These are phyloP conservation scores for Tephrocybe sp. DNA, from an alignment of 768 basidiomycete genomes.

Conservation along the genomic window DNA sequence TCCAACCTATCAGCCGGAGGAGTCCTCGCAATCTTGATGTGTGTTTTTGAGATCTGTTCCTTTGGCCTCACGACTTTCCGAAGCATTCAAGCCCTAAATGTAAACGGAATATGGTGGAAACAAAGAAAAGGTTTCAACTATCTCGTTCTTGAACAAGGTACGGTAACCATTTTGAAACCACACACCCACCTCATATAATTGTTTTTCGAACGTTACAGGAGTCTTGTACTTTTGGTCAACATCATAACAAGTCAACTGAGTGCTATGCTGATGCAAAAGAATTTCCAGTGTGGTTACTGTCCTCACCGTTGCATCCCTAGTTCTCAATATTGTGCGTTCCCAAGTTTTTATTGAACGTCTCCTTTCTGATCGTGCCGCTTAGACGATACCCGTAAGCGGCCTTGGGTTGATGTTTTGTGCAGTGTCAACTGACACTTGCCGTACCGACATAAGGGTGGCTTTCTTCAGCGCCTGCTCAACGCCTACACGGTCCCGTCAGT, in stretches of 20 bases:
- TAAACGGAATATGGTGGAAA: slow-evolving; percentile 14
- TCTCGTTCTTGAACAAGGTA: slow-evolving; percentile 29
- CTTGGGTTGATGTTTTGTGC: background rate
- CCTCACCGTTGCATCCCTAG: slow-evolving; percentile 24
- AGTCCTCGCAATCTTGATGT: slow-evolving; percentile 27
- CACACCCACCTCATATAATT: background rate
- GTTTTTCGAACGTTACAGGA: slow-evolving; percentile 10
- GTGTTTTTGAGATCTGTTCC: slow-evolving; percentile 25
- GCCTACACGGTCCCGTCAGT: slow-evolving; percentile 26
- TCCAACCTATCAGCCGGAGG: slow-evolving; percentile 18
- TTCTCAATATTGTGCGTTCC: slow-evolving; percentile 24
- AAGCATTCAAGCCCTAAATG: slow-evolving; percentile 23
- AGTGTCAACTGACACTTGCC: background rate
- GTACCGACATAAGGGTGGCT: slow-evolving; percentile 19
- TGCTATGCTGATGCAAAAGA: no score
- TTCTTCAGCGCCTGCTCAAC: slow-evolving; percentile 27
- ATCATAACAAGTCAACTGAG: background rate
- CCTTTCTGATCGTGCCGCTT: background rate
- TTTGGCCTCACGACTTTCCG: slow-evolving; percentile 23
- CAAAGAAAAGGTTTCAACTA: slow-evolving; percentile 21
- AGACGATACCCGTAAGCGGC: slow-evolving; percentile 21
- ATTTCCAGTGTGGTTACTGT: slow-evolving; percentile 23
- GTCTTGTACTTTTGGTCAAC: slow-evolving; percentile 28
- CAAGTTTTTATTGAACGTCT: background rate
- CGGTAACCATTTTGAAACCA: no score